These are phyloP conservation scores for Xylaria grammica DNA, from an alignment of 495 filamentous ascomycete genomes.

Conservation along the genomic window DNA sequence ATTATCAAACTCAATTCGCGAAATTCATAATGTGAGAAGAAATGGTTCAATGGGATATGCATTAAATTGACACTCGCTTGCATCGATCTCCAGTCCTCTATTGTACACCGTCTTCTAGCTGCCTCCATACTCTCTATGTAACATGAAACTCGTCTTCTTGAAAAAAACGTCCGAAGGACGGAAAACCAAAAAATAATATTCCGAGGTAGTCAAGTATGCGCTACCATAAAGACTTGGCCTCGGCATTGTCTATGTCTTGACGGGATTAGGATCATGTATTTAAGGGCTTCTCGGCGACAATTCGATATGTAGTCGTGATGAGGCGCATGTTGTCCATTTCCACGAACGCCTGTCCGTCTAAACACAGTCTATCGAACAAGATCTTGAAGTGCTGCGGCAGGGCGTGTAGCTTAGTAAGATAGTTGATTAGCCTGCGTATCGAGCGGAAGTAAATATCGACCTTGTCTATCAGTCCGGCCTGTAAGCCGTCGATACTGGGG, in stretches of 20 bases:
- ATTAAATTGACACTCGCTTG: background rate
- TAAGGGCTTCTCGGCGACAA: constrained; percentile 64
- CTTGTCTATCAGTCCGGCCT: constrained; percentile 64
- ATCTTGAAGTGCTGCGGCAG: constrained; percentile 66
- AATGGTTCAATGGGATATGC: constrained; percentile 5
- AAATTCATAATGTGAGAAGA: background rate
- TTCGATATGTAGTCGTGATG: constrained; percentile 65
- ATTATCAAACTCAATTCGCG: too few species aligned
- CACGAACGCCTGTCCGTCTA: constrained; percentile 66
- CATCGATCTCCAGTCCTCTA: background rate
- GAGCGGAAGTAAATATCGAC: constrained; percentile 66
- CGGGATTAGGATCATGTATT: background rate
- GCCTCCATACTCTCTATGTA: constrained; percentile 9
- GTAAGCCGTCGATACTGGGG: constrained; percentile 62
- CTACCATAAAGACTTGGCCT: background rate
- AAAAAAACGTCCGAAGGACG: background rate
- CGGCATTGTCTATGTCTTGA: background rate
- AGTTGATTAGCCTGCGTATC: constrained; percentile 58
- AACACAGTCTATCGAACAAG: constrained; percentile 65
- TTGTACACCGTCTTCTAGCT: constrained; percentile 15
- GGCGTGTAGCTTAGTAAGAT: constrained; percentile 56
- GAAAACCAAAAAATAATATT: background rate
- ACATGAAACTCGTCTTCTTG: background rate
- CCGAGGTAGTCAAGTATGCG: background rate
- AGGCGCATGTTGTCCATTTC: constrained; percentile 67